phyloP scores from a whole-genome alignment of 176 grass and related monocot species.

The Oryza coarctata region DNA sequence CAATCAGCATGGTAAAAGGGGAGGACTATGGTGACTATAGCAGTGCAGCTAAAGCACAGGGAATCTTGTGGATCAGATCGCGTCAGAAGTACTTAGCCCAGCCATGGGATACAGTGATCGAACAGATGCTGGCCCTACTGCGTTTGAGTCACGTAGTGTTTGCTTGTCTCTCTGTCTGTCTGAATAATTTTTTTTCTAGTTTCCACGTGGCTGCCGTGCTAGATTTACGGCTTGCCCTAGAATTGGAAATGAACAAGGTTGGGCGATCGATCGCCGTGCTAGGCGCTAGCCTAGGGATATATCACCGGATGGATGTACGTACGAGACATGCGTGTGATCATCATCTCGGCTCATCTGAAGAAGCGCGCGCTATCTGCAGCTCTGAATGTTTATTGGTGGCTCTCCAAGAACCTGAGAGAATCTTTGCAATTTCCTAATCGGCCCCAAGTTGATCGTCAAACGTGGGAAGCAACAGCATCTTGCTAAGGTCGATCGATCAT shows the following conservation, averaged over 20 bases:
- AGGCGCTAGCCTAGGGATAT: not conserved
- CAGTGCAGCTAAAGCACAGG: not conserved
- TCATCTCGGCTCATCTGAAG: not conserved
- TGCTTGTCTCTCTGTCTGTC: not conserved
- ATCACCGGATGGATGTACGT: not conserved
- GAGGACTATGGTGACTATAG: not conserved
- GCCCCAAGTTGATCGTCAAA: not conserved
- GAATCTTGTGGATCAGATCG: not conserved
- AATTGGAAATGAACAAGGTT: slow-evolving; percentile 19
- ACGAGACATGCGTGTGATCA: not conserved
- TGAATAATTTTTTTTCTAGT: not conserved
- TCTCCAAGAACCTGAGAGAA: slow-evolving; percentile 16
- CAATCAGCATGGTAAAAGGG: not conserved
- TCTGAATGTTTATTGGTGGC: slow-evolving; percentile 3
- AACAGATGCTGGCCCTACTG: not conserved
- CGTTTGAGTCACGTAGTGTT: not conserved
- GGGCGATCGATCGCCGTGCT: not conserved
- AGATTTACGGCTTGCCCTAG: not conserved
- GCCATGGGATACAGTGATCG: not conserved
- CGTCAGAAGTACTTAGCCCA: not conserved
- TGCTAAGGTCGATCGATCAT: not conserved
- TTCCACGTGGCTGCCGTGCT: not conserved
- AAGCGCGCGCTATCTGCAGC: not conserved
- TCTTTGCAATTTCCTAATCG: not conserved
- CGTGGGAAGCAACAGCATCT: slow-evolving; percentile 13